Evolutionary conservation across 768 basidiomycete genomes (phyloP), one percentile per base, ranked within the genome.

Genomic region (Coprinopsis sp.): DNA sequence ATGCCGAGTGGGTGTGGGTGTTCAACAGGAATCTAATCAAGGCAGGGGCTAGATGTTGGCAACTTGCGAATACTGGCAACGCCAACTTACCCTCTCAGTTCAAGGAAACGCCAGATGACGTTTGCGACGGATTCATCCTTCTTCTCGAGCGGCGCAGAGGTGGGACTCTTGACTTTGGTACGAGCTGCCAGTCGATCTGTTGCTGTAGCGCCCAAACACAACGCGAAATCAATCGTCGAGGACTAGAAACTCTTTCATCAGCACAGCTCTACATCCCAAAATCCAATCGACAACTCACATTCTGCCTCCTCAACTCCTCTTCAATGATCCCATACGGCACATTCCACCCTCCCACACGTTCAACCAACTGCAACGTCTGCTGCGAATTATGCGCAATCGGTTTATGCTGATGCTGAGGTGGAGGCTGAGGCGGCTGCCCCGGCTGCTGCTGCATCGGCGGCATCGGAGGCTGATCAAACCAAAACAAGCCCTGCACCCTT

Each of bases 81-180:
- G 19, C 19, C 19, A 41, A 77, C 84, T 62, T 66, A 95, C 94
- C 93, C 92, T 66, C 96, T 74, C 48, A 97, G 71, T 64, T 97
- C 95, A 46, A 99, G 77, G 78, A 98, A 97, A 44, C 95, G 81
- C 94, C 94, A 97, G 46, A 99, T 89, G 22, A 95, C 93, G 61
- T 99, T 99, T 6, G 94, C 94, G 3, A 99, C 96, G 0, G 96
- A 76, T 64, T 99, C 96, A 57, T 99, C 96, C 69, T 98, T 98
- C 71, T 96, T 97, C 50, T 98, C 95, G 22, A 99, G 74, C 13
- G 81, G 77, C 5, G 56, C 58, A 29, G 69, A 57, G 25, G 65
- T 54, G 41, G 57, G 71, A n/a, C 63, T 58, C 69, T 83, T 87
- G 31, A 76, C 73, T 64, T 86, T 87, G 38, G 95, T 98, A 33